A percentile compares a stretch with the other conserved stretches of the same genome.
Evolutionary conservation across 345 rosid genomes (phyloP).

Genomic region (Salix exigua): DNA sequence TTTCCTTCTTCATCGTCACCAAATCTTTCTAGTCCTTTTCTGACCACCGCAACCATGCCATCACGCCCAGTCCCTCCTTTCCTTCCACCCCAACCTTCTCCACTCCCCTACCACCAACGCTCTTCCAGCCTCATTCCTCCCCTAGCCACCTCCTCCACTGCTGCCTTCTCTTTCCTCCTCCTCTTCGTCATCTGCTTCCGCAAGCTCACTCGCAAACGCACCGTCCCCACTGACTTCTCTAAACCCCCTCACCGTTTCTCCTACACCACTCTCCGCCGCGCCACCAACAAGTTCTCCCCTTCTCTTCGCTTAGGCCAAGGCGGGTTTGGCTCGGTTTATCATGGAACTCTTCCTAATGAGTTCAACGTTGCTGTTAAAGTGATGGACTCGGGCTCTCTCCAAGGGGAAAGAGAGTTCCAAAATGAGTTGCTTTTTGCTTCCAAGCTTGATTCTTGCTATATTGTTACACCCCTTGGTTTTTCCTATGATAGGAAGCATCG

Average conservation of each 20-base stretch:
- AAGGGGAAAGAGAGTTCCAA: constrained; percentile 90
- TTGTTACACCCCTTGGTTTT: constrained; percentile 73
- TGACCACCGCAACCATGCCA: constrained; percentile 34
- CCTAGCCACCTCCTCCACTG: constrained; percentile 33
- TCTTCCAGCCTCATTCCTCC: constrained; percentile 40
- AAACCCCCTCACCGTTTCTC: constrained; percentile 65
- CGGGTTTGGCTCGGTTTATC: constrained; percentile 90
- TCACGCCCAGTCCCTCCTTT: constrained; percentile 36
- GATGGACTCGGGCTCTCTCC: constrained; percentile 90
- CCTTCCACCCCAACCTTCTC: not conserved
- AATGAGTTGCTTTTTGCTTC: constrained; percentile 86
- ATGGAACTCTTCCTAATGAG: constrained; percentile 43
- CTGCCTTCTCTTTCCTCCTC: constrained; percentile 44
- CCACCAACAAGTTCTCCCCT: constrained; percentile 67
- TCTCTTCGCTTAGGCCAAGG: constrained; percentile 87
- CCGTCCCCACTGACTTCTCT: constrained; percentile 46
- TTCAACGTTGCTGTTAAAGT: constrained; percentile 70
- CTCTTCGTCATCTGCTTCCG: constrained; percentile 52
- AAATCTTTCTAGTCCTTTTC: not conserved
- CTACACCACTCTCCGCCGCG: constrained; percentile 68
- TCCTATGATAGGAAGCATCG: constrained; percentile 62
- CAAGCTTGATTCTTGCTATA: constrained; percentile 49
- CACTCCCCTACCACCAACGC: constrained; percentile 26
- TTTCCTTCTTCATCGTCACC: not conserved
- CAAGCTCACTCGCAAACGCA: constrained; percentile 65